phyloP scores from a whole-genome alignment of 2,329 filamentous ascomycete species.

The Lanzia echinophila region DNA sequence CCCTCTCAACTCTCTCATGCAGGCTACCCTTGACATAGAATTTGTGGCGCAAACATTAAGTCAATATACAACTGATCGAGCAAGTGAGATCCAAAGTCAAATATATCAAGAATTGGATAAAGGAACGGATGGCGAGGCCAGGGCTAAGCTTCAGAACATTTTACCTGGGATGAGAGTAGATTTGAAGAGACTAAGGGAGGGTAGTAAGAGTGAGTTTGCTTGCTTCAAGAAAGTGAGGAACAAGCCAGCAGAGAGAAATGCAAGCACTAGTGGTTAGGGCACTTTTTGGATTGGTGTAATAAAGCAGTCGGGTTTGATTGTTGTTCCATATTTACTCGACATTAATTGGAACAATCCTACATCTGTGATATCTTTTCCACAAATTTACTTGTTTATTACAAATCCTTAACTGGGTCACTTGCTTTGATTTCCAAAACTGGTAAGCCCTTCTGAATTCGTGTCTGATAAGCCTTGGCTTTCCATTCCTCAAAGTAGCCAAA shows the following conservation, averaged over 20 bases:
- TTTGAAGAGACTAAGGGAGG: slow-evolving; percentile 75
- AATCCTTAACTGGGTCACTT: too few species aligned
- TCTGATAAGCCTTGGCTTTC: neutral
- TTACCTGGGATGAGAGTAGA: slow-evolving; percentile 82
- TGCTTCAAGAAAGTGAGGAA: slow-evolving; percentile 59
- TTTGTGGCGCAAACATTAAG: slow-evolving; percentile 91
- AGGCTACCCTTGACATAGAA: slow-evolving; percentile 94
- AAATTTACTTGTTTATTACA: too few species aligned
- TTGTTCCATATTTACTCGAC: too few species aligned
- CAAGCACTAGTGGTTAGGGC: neutral
- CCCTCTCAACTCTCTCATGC: slow-evolving; percentile 78
- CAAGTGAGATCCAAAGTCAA: slow-evolving; percentile 74
- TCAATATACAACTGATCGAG: slow-evolving; percentile 79
- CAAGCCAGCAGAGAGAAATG: slow-evolving; percentile 6
- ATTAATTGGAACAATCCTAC: too few species aligned
- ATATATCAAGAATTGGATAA: slow-evolving; percentile 89
- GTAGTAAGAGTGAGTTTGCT: slow-evolving; percentile 79
- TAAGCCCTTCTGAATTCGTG: neutral
- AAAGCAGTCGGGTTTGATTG: neutral
- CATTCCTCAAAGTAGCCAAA: neutral
- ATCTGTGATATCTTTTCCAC: too few species aligned
- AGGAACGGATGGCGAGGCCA: slow-evolving; percentile 80
- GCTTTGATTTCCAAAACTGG: neutral
- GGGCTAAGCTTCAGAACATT: slow-evolving; percentile 74
- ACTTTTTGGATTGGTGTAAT: neutral